phyloP scores from a whole-genome alignment of 805 yeast genomes.

The Wickerhamomyces hampshirensis region DNA sequence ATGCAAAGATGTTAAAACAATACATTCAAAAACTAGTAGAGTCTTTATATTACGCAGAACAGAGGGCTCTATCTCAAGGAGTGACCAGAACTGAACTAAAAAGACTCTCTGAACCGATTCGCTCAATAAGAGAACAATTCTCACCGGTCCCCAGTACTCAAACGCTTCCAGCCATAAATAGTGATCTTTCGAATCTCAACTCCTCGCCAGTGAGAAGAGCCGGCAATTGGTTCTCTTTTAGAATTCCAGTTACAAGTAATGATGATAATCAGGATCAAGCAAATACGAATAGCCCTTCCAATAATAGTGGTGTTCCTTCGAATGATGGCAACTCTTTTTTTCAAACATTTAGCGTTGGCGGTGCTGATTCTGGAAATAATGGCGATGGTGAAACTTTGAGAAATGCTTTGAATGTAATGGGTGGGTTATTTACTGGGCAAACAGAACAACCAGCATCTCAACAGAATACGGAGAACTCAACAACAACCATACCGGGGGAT shows the following conservation, averaged over 20 bases:
- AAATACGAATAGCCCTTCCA: no score
- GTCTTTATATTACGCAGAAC: slow-evolving; percentile 15
- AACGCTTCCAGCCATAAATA: no score
- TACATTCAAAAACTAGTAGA: slow-evolving; percentile 13
- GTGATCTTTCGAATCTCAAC: no score
- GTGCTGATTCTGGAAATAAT: no score
- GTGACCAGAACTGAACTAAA: slow-evolving; percentile 5
- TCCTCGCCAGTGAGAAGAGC: no score
- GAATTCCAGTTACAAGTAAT: no score
- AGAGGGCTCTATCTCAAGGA: slow-evolving; percentile 17
- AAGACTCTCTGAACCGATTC: slow-evolving; percentile 2
- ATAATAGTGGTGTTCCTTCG: no score
- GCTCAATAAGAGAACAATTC: slow-evolving; percentile 7
- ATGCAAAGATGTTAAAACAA: slow-evolving; percentile 8
- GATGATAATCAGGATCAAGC: no score
- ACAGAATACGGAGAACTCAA: not conserved
- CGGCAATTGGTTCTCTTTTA: no score
- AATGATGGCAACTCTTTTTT: no score
- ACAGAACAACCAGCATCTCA: not conserved
- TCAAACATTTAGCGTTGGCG: no score
- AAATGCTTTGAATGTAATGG: not conserved
- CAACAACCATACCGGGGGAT: slow-evolving; percentile 1
- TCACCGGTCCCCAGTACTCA: not conserved
- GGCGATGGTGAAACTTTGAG: not conserved
- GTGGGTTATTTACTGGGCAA: not conserved